Base-by-base conservation (phyloP, 2,329 filamentous ascomycete species). In the Diaporthe aspalathi region DNA sequence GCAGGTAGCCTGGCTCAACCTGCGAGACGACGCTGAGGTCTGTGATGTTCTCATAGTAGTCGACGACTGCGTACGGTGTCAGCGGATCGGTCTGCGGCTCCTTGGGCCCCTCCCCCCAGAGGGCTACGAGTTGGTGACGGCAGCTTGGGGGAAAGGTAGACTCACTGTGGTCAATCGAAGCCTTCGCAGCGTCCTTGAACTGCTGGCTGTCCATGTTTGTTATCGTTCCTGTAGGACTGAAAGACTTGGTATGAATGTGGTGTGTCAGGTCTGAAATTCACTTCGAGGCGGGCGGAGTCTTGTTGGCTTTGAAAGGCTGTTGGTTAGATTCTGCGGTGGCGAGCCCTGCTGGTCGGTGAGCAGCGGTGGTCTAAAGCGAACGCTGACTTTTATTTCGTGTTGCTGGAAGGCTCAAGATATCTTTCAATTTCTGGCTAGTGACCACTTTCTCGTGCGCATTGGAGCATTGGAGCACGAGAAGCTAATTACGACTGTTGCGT, bases 1-100 rank as follows among this genome's bases (percentile, higher is more conserved):
- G 89, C 12, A 98, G 89, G 80, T 97, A 98, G 70, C 95, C 95
- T 0, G 95, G 95, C 72, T 92, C 85, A 63, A 98, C 91, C 67
- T 88, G 88, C 16, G 95, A 92, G 11, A 97, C 84, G 47, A 97
- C 94, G 56, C 89, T 89, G 22, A 90, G 90, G 2, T 89, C 84
- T 63, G 89, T 85, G 68, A 98, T 86, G 27, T 86, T 92, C 73
- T 95, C 90, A 79, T 96, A 95, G 84, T 98, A 97, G 68, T 90
- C 86, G 78, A 94, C 90, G 78, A 98, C 94, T 96, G 77, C 16
- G 49, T 43, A 27, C 12, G 56, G 54, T 54, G 62, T 68, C 29
- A 67, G 22, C 20, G 12, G 3, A 17, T 40, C 22, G 17, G 54
- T 27, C 38, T 11, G 16, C 17, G 8, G 8, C 57, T 67, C 52